Evolutionary conservation across 495 filamentous ascomycete genomes (phyloP).

Genomic region (Annulohypoxylon stygium): DNA sequence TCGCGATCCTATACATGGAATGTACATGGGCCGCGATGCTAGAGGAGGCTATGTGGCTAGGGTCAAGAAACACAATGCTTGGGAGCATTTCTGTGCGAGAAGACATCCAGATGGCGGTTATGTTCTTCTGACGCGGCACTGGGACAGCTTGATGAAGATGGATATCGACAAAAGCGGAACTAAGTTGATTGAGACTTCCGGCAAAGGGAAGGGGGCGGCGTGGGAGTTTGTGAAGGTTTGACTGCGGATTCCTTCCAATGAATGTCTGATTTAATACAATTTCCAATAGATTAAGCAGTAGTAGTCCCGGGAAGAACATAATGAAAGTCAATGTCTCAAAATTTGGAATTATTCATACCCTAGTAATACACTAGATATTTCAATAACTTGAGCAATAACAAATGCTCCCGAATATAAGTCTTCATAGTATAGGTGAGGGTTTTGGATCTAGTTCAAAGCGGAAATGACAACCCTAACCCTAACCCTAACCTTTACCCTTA

Average conservation of each 20-base stretch:
- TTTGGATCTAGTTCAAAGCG: too few relatives aligned
- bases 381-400: too few relatives aligned
- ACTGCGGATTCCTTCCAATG: too few relatives aligned
- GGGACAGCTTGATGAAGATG: slow-evolving; percentile 21
- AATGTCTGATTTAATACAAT: too few relatives aligned
- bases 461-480: too few relatives aligned
- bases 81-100: slow-evolving; percentile 32
- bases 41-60: slow-evolving; percentile 13
- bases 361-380: too few relatives aligned
- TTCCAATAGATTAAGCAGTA: too few relatives aligned
- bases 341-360: too few relatives aligned
- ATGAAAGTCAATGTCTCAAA: too few relatives aligned
- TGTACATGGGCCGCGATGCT: slow-evolving; percentile 51
- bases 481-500: too few relatives aligned
- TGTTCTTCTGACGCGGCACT: slow-evolving; percentile 16
- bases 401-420: neutral
- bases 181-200: slow-evolving; percentile 17
- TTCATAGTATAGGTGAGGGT: too few relatives aligned
- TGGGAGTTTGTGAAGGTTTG: slow-evolving; percentile 35
- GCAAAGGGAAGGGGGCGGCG: slow-evolving; percentile 15
- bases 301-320: too few relatives aligned
- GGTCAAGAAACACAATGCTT: slow-evolving; percentile 8
- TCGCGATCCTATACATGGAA: slow-evolving; percentile 48
- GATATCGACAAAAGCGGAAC: slow-evolving; percentile 17
- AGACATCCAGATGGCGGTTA: slow-evolving; percentile 33